Evolutionary conservation across 1,139 yeast species (phyloP), one percentile per base, ranked within the genome.

Genomic region (Taphrina populina): DNA sequence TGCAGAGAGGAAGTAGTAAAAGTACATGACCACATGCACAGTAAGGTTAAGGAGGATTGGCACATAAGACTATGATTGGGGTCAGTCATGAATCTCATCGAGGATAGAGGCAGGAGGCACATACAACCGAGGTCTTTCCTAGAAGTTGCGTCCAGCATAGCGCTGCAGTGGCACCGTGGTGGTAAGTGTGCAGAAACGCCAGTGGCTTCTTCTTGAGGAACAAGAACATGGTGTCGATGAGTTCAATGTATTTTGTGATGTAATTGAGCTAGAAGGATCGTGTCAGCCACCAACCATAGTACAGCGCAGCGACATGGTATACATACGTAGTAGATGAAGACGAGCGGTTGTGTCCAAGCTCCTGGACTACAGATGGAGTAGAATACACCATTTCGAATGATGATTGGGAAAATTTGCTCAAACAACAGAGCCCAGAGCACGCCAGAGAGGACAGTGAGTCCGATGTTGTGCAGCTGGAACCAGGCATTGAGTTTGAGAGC

Each of bases 81-180:
- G 27, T 34, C 15, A 6, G 11, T 8, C 15, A 6, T 20, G 19
- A 15, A 19, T 2, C 10, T 4, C n/a, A 29, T 21, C 10, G 23
- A 36, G 29, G 5, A 13, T 13, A 17, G 15, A 30, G 30, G 36
- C 15, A 15, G 46, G 7, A 27, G 21, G n/a, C n/a, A 52, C 58
- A 26, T 34, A 57, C 59, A 24, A 73, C 95, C 7, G 96, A 80
- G 51, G 98, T 92, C 61, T 77, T 74, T 60, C 98, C 98, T 61
- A 85, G 80, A 67, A 92, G 78, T 74, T 92, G 98, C 55, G 95
- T 85, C 81, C 83, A 92, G 72, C 98, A 92, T 64, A 92, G 76
- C 67, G 92, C 76, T 11, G 97, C 98, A 58, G 98, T 92, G 63
- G 97, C 97, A 60, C 98, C 98, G 69, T 92, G 98, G 73, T 92